Evolutionary conservation across 169 alveolate species (phyloP), one percentile per base, ranked within the genome.

Genomic region (Plasmodium gallinaceum): DNA sequence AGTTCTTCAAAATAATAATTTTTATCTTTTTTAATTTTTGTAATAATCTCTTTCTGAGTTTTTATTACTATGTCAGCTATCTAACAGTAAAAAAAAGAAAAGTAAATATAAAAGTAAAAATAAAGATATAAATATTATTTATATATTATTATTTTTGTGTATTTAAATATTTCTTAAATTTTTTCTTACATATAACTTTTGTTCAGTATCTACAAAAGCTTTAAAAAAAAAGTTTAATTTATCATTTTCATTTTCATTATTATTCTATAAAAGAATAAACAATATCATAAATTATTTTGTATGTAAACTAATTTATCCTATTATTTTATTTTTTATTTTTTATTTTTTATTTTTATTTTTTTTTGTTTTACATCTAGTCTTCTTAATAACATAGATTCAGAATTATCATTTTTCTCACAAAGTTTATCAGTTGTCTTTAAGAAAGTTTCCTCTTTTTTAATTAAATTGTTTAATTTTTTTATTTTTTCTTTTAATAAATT

Each of bases 151-250:
- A 16, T 10, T 48, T 48, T 48, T 52, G 6, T 20, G 5, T 16
- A 52, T 60, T 24, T 12, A 61, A 7, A 61, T 16, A 10, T 61
- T 12, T 18, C 14, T 18, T 61, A 22, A 0, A 9, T 18, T 48
- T 51, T 22, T 9, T 18, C 71, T 78, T 78, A 78, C 89, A 6
- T 78, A 78, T 65, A 78, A 78, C 43, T 65, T 78, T 43, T 78
- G 80, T 43, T 78, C 89, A 26, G 89, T 66, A 43, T 78, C 89
- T 65, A 78, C 8, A 78, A 78, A 78, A 37, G 89, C 89, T 18
- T 78, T 78, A 48, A 58, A 12, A 78, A 64, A 78, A 64, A 78
- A 78, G 64, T 20, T 64, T 42, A 78, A 48, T 58, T 78, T 78
- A 16, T 64, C 78, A 32, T 37, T 48, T 20, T 65, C 39, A 32